Evolutionary conservation across 2,329 filamentous ascomycete species (phyloP).

Genomic region (Trichoderma breve): DNA sequence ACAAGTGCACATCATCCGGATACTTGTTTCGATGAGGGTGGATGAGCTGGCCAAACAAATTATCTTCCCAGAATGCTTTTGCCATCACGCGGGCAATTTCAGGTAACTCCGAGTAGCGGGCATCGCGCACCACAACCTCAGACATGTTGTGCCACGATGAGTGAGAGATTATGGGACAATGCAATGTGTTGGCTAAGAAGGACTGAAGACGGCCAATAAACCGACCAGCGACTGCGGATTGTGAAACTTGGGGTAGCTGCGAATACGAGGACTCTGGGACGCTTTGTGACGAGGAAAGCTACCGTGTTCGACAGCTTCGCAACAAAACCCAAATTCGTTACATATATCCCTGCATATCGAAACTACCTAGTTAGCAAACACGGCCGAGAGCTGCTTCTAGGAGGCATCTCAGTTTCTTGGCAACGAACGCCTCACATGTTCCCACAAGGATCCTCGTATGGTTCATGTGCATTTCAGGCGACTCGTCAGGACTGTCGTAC

Average conservation of each 20-base stretch:
- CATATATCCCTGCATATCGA: neutral
- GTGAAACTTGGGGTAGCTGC: neutral
- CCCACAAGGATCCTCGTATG: neutral
- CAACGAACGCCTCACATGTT: neutral
- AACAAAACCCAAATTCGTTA: neutral
- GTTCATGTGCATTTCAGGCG: neutral
- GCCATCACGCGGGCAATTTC: neutral
- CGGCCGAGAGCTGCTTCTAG: neutral
- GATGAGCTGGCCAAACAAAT: neutral
- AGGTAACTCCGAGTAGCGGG: neutral
- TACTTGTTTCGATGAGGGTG: neutral
- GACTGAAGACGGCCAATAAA: neutral
- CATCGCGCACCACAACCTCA: neutral
- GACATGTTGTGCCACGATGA: neutral
- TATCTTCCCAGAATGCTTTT: constrained; percentile 1
- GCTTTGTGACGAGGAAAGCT: neutral
- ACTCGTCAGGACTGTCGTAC: neutral
- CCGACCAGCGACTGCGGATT: neutral
- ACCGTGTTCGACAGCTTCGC: neutral
- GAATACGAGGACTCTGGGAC: neutral
- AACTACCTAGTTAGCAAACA: no score
- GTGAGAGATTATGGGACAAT: neutral
- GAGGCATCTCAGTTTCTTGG: neutral
- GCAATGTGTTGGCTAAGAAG: neutral
- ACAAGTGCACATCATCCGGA: neutral